A percentile compares a stretch with the other conserved stretches of the same genome.
Conservation (phyloP, 163 green algal species). For the Prototheca wickerhamii region DNA sequence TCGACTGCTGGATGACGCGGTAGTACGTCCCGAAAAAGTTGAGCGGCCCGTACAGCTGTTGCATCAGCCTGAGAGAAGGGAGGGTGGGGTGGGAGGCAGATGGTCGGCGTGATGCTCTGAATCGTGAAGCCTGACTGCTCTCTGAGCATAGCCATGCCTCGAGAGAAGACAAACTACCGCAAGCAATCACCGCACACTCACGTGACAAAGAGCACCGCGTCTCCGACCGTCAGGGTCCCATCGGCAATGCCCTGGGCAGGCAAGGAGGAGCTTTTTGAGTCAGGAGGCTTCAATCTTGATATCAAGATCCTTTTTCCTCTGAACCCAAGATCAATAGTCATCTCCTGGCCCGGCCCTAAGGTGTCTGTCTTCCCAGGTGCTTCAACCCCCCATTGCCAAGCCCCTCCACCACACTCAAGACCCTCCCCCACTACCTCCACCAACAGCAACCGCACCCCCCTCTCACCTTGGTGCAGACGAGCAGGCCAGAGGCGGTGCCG, state of each 20-base stretch:
- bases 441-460: background rate
- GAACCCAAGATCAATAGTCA: background rate
- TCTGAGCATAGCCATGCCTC: too few species aligned
- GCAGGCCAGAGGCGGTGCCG: slow-evolving; percentile 50
- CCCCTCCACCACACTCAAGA: slow-evolving; percentile 5
- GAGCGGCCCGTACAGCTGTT: slow-evolving; percentile 51
- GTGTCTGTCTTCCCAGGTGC: background rate
- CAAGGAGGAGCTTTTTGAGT: too few species aligned
- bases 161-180: too few species aligned
- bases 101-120: background rate
- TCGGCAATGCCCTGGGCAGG: slow-evolving; percentile 36
- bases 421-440: background rate
- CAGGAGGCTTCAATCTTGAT: too few species aligned
- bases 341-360: background rate
- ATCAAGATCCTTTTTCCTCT: too few species aligned
- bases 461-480: slow-evolving; percentile 53
- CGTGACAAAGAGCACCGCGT: slow-evolving; percentile 80
- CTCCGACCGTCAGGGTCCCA: slow-evolving; percentile 65
- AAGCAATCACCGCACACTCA: background rate
- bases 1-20: slow-evolving; percentile 49
- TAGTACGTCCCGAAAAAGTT: slow-evolving; percentile 66
- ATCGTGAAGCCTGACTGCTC: too few species aligned
- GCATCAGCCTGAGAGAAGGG: slow-evolving; percentile 37
- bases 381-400: background rate
- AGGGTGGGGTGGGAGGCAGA: background rate